Evolutionary conservation across 352 stramenopile species (phyloP), one percentile per base, ranked within the genome.

Genomic region (Halophytophthora batemanensis): DNA sequence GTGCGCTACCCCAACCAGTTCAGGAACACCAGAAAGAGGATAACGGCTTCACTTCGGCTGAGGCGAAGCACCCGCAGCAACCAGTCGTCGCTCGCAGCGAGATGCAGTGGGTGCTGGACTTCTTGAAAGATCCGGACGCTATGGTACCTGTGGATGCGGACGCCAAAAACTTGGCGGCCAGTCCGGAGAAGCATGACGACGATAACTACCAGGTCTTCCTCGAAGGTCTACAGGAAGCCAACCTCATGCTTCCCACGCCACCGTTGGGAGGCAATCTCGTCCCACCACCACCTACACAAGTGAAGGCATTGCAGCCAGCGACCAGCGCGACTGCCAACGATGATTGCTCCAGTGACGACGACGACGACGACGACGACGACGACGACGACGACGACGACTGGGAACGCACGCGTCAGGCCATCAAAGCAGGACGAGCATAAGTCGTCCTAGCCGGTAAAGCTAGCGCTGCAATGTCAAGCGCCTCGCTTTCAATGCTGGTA

Each of bases 191-290:
- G 36, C 43, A 69, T 19, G 69, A 87, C 2, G 75, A 89, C 35
- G 78, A 89, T 56, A 85, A 87, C 64, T 87, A 84, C 60, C 76
- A 89, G 49, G 71, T 70, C 37, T 89, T 89, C 33, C 38, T 89
- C 13, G 73, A 82, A 36, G 71, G 82, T 29, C 64, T 87, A 28
- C 56, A 66, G 11, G 61, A 86, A 0, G 75, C 71, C 12, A 85
- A 86, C 25, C 40, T 89, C 14, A 37, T 77, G 34, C 42, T 51
- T 3, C 59, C 58, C 14, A 42, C 66, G 8, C 54, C 62, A 13
- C 42, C 46, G 6, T 53, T 21, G 23, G 35, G 34, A 35, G 18
- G n/a, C 17, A 28, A 47, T 29, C 28, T 12, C 21, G 29, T 45
- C 31, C 10, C 31, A 14, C n/a, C 34, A 19, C 1, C 47, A 21